Conservation (phyloP, 2,329 filamentous ascomycete genomes). For the Monilinia aucupariae region DNA sequence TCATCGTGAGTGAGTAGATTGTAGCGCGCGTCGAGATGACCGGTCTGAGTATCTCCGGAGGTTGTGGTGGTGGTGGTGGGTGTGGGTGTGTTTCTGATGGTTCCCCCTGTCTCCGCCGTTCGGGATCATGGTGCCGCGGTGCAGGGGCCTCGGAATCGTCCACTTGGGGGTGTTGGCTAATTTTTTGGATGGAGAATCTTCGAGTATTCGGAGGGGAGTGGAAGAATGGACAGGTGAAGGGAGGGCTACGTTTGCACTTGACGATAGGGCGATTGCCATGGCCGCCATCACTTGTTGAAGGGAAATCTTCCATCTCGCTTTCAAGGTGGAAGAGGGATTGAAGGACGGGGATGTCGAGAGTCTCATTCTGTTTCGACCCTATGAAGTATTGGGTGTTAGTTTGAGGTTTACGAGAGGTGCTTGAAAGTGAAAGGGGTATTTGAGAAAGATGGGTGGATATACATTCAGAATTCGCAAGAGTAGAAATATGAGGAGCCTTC, state of each 20-base stretch:
- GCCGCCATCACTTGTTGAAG: background rate
- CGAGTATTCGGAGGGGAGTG: background rate
- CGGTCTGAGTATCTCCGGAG: background rate
- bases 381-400: background rate
- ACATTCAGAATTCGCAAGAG: background rate
- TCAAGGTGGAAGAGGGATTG: conserved; percentile 8
- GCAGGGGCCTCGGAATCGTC: conserved; percentile 15
- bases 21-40: background rate
- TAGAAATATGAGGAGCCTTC: background rate
- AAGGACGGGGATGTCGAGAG: background rate
- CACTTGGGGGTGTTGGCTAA: background rate
- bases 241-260: background rate
- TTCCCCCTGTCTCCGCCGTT: conserved; percentile 9
- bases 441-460: background rate
- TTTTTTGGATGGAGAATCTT: background rate
- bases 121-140: conserved; percentile 6
- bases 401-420: too few relatives aligned
- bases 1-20: background rate
- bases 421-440: background rate
- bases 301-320: background rate
- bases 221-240: background rate
- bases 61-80: background rate
- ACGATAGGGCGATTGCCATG: background rate
- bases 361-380: background rate
- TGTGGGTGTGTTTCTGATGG: conserved; percentile 16